A percentile compares a stretch with the other conserved stretches of the same genome.
Conservation (phyloP, 2,329 filamentous ascomycete genomes). For the Xylariaceae sp. region DNA sequence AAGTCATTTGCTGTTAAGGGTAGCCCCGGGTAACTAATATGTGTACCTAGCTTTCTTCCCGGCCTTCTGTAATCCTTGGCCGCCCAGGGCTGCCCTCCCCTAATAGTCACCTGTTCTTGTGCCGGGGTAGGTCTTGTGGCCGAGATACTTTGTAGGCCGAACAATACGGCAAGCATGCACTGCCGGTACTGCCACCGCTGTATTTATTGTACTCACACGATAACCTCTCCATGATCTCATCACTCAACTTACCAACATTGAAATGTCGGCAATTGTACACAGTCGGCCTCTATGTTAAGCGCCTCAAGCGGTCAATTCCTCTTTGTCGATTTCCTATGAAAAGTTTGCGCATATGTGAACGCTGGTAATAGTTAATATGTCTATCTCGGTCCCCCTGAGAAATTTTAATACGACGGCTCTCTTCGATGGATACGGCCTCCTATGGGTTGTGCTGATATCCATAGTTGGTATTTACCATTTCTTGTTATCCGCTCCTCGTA, state of each 20-base stretch:
- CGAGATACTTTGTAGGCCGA: not conserved
- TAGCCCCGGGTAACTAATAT: too few species aligned
- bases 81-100: too few species aligned
- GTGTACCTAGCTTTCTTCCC: too few species aligned
- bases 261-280: not conserved
- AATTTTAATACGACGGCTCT: constrained; percentile 21
- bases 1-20: too few species aligned
- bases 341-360: not conserved
- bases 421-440: constrained; percentile 21
- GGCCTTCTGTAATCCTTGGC: too few species aligned
- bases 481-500: constrained; percentile 22
- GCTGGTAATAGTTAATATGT: not conserved
- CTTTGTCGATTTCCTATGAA: not conserved
- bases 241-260: not conserved
- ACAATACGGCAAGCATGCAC: not conserved
- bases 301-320: not conserved
- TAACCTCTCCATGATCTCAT: constrained; percentile 8
- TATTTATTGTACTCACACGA: too few species aligned
- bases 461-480: constrained; percentile 25
- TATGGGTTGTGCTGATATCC: constrained; percentile 20
- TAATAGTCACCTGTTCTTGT: too few species aligned
- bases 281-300: not conserved
- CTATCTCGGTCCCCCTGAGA: not conserved
- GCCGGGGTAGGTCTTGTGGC: too few species aligned
- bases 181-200: not conserved